Base-by-base conservation (phyloP, 2,329 filamentous ascomycete genomes). In the Ascosphaera pollenicola region DNA sequence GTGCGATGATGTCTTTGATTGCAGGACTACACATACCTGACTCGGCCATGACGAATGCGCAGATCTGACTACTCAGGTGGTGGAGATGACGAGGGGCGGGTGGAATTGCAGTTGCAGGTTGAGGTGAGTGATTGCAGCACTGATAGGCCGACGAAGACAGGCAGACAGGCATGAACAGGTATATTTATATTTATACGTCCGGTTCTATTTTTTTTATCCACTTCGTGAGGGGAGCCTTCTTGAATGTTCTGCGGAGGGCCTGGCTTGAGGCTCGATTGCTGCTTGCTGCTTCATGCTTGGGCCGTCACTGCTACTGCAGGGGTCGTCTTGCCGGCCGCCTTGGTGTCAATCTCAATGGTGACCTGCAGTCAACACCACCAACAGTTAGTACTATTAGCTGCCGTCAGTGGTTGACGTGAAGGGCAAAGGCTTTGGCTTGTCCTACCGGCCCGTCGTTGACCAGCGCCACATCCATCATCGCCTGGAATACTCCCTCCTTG, bases 381-480 rank as follows among this genome's bases (percentile, higher is more conserved):
- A 45, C 35, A 47, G 44, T 39, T 19, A 15, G 36, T n/a, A 2
- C n/a, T 28, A 39, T 46, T 39, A 40, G 40, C 11, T 13, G 35
- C 31, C 28, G 39, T 17, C 15, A 39, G 18, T 11, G 13, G 2
- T 38, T 3, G 6, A 15, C 11, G n/a, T 16, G 5, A 28, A 24
- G 8, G n/a, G 13, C 18, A 36, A 37, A 36, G 16, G 38, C 37
- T n/a, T n/a, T n/a, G n/a, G n/a, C n/a, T n/a, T n/a, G 40, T 70
- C 70, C 64, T 69, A 76, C 72, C 61, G 73, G 73, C 51, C 73
- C 72, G 51, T 95, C 87, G 48, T 95, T 95, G 38, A 94, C 75
- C 21, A 94, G 60, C 37, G 80, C 78, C 42, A 98, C 87, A 52
- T 95, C 78, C 89, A 98, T 98, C 85, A 92, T 94, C 38, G 89